Percentiles rank a stretch among this genome's conserved stretches.
Conservation (phyloP, 768 basidiomycete species). For the Thelephora aurantiotincta region DNA sequence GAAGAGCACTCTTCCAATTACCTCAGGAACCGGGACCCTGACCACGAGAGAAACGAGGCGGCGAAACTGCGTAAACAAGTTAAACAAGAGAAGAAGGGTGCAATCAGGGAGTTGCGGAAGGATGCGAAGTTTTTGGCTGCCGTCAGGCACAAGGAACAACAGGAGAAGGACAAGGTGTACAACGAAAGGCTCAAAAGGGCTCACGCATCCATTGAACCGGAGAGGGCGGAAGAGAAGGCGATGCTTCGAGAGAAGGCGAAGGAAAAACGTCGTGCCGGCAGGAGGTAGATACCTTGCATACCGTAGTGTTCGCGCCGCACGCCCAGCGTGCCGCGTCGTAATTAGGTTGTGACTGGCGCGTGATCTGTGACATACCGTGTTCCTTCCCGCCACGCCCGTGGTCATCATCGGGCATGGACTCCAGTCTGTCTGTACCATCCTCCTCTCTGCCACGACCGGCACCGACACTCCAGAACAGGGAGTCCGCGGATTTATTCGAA, state of each 20-base stretch:
- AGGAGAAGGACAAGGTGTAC: slow-evolving; percentile 75
- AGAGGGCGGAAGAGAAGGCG: slow-evolving; percentile 90
- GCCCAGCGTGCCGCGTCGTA: not conserved
- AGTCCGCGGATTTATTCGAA: slow-evolving; percentile 9
- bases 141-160: slow-evolving; percentile 74
- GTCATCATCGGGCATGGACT: not conserved
- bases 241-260: slow-evolving; percentile 73
- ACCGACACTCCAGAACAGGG: slow-evolving; percentile 10
- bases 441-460: slow-evolving; percentile 7
- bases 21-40: slow-evolving; percentile 74
- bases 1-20: slow-evolving; percentile 64
- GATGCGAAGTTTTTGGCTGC: slow-evolving; percentile 86
- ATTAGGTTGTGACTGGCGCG: not conserved
- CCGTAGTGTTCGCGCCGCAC: not conserved
- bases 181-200: slow-evolving; percentile 75
- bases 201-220: slow-evolving; percentile 62
- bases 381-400: not conserved
- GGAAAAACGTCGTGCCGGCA: slow-evolving; percentile 65
- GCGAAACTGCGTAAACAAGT: slow-evolving; percentile 77
- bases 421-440: not conserved
- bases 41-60: slow-evolving; percentile 78
- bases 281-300: slow-evolving; percentile 30
- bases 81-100: slow-evolving; percentile 94
- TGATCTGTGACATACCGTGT: not conserved
- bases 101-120: slow-evolving; percentile 90